These are phyloP conservation scores for Sporothrix phasma DNA, from an alignment of 2,329 filamentous ascomycete genomes.

Conservation along the genomic window DNA sequence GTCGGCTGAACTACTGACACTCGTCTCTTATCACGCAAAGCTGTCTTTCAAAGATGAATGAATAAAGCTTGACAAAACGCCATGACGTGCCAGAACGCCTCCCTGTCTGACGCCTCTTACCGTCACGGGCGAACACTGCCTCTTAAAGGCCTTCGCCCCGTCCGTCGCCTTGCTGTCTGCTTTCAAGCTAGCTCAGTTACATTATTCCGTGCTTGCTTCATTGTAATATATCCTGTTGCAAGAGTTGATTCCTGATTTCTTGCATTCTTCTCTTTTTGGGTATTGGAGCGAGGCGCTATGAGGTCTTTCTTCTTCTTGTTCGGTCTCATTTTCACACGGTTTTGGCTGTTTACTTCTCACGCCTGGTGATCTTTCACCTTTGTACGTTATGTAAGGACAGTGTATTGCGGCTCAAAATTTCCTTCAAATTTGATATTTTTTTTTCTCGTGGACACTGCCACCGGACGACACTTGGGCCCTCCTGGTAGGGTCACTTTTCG, in stretches of 20 bases:
- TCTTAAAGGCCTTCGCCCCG: background rate
- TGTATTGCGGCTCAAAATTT: background rate
- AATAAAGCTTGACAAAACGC: too few species aligned
- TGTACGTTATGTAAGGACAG: background rate
- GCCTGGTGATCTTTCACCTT: background rate
- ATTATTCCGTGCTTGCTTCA: background rate
- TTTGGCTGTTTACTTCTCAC: background rate
- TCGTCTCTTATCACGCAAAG: background rate
- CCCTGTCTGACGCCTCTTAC: background rate
- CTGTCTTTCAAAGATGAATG: too few species aligned
- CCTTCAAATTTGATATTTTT: background rate
- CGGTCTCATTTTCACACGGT: background rate
- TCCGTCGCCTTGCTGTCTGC: background rate
- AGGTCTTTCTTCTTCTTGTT: background rate
- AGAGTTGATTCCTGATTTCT: background rate
- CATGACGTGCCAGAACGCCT: background rate
- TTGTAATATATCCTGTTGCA: slow-evolving; percentile 3
- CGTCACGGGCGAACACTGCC: too few species aligned
- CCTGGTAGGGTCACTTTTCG: background rate
- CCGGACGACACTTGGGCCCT: background rate
- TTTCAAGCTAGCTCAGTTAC: too few species aligned
- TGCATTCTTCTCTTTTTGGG: background rate
- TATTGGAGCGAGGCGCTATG: slow-evolving; percentile 5
- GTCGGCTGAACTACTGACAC: background rate
- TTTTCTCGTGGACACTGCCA: background rate